phyloP scores from a whole-genome alignment of 305 asterid genomes.

The Fraxinus latifolia region DNA sequence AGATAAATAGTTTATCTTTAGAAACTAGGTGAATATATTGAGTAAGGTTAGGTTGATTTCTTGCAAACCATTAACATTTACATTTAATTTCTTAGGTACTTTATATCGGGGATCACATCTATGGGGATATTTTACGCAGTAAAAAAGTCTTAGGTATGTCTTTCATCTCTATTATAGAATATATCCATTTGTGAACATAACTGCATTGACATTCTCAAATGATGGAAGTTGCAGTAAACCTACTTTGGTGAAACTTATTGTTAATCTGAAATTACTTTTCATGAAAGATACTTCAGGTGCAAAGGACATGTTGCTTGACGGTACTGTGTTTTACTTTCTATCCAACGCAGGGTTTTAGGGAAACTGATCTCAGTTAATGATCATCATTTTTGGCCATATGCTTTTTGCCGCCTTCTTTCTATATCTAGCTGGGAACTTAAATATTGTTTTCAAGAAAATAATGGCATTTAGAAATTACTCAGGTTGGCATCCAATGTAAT shows the following conservation, averaged over 20 bases:
- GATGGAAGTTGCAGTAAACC: not conserved
- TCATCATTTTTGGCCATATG: not conserved
- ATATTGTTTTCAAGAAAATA: constrained; percentile 18
- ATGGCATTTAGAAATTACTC: constrained; percentile 6
- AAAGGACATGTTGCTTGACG: constrained; percentile 7
- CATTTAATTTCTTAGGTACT: constrained; percentile 59
- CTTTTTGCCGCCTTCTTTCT: constrained; percentile 6
- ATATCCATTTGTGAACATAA: not conserved
- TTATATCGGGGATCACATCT: constrained; percentile 97
- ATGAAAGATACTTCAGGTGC: not conserved
- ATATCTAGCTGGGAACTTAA: constrained; percentile 13
- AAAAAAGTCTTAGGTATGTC: constrained; percentile 84
- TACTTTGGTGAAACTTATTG: not conserved
- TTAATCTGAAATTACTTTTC: not conserved
- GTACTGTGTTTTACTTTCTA: not conserved
- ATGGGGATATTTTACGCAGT: constrained; percentile 96
- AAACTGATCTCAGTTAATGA: constrained; percentile 8
- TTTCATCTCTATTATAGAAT: not conserved
- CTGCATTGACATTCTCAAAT: not conserved
- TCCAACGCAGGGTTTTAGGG: constrained; percentile 5
- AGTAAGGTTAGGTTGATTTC: not conserved
- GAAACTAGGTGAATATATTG: not conserved
- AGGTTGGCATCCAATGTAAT: not conserved
- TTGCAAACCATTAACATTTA: constrained; percentile 8
- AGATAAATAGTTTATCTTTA: not conserved